Evolutionary conservation across 192 early-diverging fungal species (phyloP), one percentile per base, ranked within the genome.

Genomic region (Haplosporangium gracile): DNA sequence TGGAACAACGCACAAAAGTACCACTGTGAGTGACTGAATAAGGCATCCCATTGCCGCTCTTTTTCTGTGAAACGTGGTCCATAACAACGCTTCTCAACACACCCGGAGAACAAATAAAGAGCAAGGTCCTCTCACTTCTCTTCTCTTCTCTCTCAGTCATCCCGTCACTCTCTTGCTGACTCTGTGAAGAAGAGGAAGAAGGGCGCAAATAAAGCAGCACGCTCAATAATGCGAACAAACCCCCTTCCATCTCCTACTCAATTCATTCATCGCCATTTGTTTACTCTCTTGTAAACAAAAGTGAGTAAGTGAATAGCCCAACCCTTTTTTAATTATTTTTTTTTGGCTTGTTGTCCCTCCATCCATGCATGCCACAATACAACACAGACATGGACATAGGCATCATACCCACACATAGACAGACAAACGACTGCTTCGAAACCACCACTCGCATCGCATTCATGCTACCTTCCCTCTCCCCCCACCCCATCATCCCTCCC

Each of bases 61-160:
- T 74, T 78, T 80, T 68, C 60, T 80, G 60, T 80, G 43, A 45
- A 80, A 80, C 79, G 72, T 80, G 72, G 38, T 32, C 10, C 26
- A 47, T 22, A 60, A n/a, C 74, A 75, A 49, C 47, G 1, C 38
- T 15, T 4, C 36, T 49, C 65, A 32, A 69, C 53, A 36, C 63
- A 36, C 5, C 10, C 20, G 38, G 26, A 60, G 38, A 32, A 72
- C 71, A 38, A 55, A 55, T 72, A 40, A 49, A 40, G 69, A 40
- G 34, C n/a, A 71, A 55, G 36, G 51, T 42, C 74, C 38, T 34
- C 53, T 51, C 53, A 9, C 51, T 18, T 73, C 6, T 73, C 42
- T 38, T 45, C 18, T 42, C 43, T 45, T 32, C 72, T 1, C 43
- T 18, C 45, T 73, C 63, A 32, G 18, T 73, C 72, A 45, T 2